These are phyloP conservation scores for Starmerella sirachaensis DNA, from an alignment of 805 yeast species.

Conservation along the genomic window DNA sequence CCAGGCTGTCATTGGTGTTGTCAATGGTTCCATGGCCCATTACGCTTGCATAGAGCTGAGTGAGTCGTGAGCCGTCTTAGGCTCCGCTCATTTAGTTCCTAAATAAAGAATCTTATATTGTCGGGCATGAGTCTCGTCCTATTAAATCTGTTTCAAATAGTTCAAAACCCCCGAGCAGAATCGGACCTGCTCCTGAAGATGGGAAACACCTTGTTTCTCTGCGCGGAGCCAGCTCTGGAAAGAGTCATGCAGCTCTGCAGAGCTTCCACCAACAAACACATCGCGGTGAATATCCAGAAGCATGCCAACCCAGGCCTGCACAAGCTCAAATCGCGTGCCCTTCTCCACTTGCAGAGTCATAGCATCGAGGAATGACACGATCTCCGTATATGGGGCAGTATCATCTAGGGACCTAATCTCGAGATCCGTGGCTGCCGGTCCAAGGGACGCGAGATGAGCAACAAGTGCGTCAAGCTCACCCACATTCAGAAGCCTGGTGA, in stretches of 20 bases:
- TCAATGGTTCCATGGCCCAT: conserved; percentile 10
- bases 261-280: conserved; percentile 34
- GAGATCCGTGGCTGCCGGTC: conserved; percentile 72
- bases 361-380: conserved; percentile 55
- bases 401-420: conserved; percentile 69
- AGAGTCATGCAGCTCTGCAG: conserved; percentile 33
- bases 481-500: conserved; percentile 13
- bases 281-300: conserved; percentile 75
- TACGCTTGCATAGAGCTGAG: conserved; percentile 14
- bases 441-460: conserved; percentile 40
- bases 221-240: conserved; percentile 39
- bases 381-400: conserved; percentile 54
- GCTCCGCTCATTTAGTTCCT: neutral
- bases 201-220: conserved; percentile 34
- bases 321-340: conserved; percentile 59
- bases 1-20: conserved; percentile 14
- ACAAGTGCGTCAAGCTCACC: conserved; percentile 41
- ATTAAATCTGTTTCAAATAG: conserved; percentile 8
- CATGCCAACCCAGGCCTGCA: conserved; percentile 69
- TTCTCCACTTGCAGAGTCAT: conserved; percentile 44
- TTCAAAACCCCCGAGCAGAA: conserved; percentile 67
- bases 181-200: conserved; percentile 56
- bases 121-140: neutral
- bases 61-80: neutral
- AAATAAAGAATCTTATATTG: neutral